These are phyloP conservation scores for Hirsutella rhossiliensis DNA, from an alignment of 2,329 filamentous ascomycete species.

Conservation along the genomic window DNA sequence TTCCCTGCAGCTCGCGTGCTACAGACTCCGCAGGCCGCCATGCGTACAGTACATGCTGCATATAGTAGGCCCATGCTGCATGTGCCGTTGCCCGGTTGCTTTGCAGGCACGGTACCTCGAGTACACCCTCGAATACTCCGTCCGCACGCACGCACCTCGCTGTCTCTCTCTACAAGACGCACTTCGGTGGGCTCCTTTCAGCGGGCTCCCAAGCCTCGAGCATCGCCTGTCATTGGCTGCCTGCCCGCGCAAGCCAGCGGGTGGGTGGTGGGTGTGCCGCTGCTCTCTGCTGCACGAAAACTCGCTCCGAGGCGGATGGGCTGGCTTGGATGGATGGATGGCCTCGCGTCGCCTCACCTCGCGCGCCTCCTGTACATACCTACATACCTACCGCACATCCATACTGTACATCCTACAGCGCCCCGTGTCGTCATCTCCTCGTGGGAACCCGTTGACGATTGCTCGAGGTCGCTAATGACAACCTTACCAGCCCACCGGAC, in stretches of 20 bases:
- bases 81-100: background rate
- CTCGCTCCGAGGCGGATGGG: background rate
- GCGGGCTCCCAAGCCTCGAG: background rate
- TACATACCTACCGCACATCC: background rate
- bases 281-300: background rate
- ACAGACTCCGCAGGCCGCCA: background rate
- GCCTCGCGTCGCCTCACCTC: background rate
- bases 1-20: conserved; percentile 12
- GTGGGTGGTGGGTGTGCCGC: too few species aligned
- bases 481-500: background rate
- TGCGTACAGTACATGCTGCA: conserved; percentile 1
- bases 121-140: too few species aligned
- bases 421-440: background rate
- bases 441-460: background rate
- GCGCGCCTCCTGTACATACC: background rate
- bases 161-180: too few species aligned
- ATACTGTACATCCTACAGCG: too few species aligned
- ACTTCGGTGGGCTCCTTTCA: background rate
- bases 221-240: background rate
- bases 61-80: conserved; percentile 2
- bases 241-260: background rate
- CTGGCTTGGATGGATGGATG: background rate
- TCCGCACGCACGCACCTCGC: too few species aligned
- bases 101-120: background rate
- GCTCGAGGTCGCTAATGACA: background rate